Base-by-base conservation (phyloP, 2,329 filamentous ascomycete genomes). In the Pseudocercospora macadamiae region DNA sequence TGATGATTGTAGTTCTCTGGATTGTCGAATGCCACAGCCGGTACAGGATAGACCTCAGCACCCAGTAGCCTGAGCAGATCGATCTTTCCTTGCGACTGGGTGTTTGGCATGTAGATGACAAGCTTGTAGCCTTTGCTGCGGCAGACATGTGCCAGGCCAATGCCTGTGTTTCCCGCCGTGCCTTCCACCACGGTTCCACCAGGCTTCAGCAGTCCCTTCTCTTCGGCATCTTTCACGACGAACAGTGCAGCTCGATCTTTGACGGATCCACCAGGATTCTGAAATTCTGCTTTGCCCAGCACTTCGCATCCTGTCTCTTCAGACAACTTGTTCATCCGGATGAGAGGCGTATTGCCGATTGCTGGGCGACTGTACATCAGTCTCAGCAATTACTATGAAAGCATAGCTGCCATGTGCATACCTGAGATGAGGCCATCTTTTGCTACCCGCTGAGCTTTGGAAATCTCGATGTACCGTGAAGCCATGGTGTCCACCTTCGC, bases 51-150 rank as follows among this genome's bases (percentile, higher is more conserved):
- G 30, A 99, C 95, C 76, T 97, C 93, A 23, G 95, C 95, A 65
- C 95, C 95, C 8, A 99, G 84, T 32, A 97, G 82, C 7, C 93
- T 85, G 64, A 99, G 81, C 54, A 99, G 83, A 75, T 97, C 95
- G 73, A 99, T 90, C 82, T 99, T 99, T 74, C 93, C 95, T 79
- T 96, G 93, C 18, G 93, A 96, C 79, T 97, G 95, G 49, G 93
- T 97, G 82, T 99, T 90, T 70, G 95, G 95, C 95, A 99, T 97
- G 86, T 97, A 99, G 74, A 99, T 99, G 73, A 97, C 93, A 51
- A 96, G 87, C 74, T 89, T 89, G 83, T 99, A 97, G 37, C 93
- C 95, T 70, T 89, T 89, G 34, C 89, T 90, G 61, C 93, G 86
- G 79, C 95, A 97, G 57, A 99, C 95, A 78, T 97, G 95, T 18